phyloP scores from a whole-genome alignment of 2,329 filamentous ascomycete species.

The Hypoxylon sp. region DNA sequence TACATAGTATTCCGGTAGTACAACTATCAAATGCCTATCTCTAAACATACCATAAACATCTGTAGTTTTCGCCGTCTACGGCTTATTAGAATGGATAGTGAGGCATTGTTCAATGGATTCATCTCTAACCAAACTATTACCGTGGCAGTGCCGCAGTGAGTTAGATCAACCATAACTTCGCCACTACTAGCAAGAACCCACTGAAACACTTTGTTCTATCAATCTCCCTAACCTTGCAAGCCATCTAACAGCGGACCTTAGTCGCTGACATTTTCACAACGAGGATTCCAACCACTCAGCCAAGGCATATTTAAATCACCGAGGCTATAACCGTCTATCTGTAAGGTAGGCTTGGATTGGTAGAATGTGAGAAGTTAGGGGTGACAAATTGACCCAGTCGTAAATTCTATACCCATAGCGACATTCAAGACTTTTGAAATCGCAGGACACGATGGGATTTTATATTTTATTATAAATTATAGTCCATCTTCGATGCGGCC shows the following conservation, averaged over 20 bases:
- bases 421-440: neutral
- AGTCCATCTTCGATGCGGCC: neutral
- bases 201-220: neutral
- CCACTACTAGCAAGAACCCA: conserved; percentile 9
- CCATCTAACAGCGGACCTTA: neutral
- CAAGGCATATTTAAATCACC: conserved; percentile 2
- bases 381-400: neutral
- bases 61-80: neutral
- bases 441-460: neutral
- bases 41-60: neutral
- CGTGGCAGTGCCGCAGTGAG: conserved; percentile 9
- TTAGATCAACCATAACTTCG: conserved; percentile 16
- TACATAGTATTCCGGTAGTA: neutral
- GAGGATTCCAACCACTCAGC: conserved; percentile 4
- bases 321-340: neutral
- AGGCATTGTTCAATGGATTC: conserved; percentile 5
- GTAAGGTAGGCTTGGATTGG: neutral
- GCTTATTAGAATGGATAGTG: neutral
- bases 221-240: neutral
- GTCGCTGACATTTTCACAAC: neutral
- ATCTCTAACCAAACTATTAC: conserved; percentile 27
- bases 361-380: neutral
- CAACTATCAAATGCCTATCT: neutral
- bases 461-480: neutral
- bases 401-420: neutral